Percentiles rank a stretch among this genome's conserved stretches.
phyloP scores from a whole-genome alignment of 169 alveolate species.

The Cryptosporidium felis region DNA sequence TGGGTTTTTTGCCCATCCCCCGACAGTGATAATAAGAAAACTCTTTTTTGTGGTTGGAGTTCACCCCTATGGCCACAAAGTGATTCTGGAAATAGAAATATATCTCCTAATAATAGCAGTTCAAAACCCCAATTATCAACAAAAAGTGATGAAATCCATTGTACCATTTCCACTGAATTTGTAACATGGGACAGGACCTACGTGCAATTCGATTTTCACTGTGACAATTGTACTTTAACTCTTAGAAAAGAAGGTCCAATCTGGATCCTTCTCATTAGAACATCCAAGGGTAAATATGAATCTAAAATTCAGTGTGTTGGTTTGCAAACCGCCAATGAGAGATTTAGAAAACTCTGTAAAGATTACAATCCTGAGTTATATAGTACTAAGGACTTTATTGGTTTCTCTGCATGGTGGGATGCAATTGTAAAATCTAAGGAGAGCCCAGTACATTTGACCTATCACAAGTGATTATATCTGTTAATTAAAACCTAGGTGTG shows the following conservation, averaged over 20 bases:
- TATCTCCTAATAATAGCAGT: not conserved
- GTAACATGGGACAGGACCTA: conserved; percentile 57
- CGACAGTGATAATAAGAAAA: conserved; percentile 23
- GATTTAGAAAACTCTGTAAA: conserved; percentile 59
- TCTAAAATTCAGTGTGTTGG: conserved; percentile 67
- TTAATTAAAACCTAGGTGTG: not conserved
- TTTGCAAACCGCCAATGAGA: conserved; percentile 60
- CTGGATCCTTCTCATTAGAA: conserved; percentile 25
- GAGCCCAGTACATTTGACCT: conserved; percentile 25
- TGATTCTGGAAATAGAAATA: conserved; percentile 7
- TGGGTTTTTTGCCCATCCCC: conserved; percentile 55
- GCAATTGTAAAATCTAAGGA: conserved; percentile 43
- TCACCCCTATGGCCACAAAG: conserved; percentile 32
- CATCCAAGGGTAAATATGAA: conserved; percentile 30
- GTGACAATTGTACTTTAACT: conserved; percentile 37
- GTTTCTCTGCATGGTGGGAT: conserved; percentile 69
- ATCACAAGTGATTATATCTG: not conserved
- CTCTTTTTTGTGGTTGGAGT: conserved; percentile 60
- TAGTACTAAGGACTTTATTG: conserved; percentile 39
- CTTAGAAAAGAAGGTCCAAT: conserved; percentile 70
- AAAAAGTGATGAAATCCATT: conserved; percentile 38
- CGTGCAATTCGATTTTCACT: conserved; percentile 44
- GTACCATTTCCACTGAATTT: conserved; percentile 37
- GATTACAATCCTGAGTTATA: conserved; percentile 36
- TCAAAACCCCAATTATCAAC: not conserved